Percentiles rank a stretch among this genome's conserved stretches.
Conservation (phyloP, 352 stramenopile species). For the Phytophthora brassicae region DNA sequence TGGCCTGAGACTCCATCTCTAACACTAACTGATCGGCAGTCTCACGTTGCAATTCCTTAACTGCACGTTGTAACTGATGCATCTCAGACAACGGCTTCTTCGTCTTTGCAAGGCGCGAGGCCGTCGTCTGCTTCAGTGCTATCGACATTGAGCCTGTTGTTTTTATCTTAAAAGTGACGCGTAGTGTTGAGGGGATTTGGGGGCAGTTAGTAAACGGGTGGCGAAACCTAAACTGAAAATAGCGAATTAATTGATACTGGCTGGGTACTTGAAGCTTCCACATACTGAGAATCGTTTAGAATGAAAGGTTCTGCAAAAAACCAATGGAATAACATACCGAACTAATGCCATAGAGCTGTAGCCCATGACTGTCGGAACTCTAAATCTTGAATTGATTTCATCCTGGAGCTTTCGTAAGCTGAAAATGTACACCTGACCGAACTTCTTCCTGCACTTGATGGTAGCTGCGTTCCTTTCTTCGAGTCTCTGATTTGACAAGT, state of each 20-base stretch:
- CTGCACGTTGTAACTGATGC: constrained; percentile 76
- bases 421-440: constrained; percentile 25
- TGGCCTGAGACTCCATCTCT: constrained; percentile 80
- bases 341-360: constrained; percentile 6
- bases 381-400: constrained; percentile 23
- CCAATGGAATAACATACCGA: constrained; percentile 11
- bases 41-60: constrained; percentile 77
- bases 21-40: constrained; percentile 72
- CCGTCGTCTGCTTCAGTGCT: constrained; percentile 52
- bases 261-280: constrained; percentile 1
- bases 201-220: constrained; percentile 25
- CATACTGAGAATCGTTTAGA: constrained; percentile 9
- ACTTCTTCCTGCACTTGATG: constrained; percentile 18
- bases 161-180: constrained; percentile 22
- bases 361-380: constrained; percentile 3
- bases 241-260: constrained; percentile 9
- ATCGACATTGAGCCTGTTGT: constrained; percentile 36
- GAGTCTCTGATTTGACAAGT: constrained; percentile 21
- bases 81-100: constrained; percentile 84
- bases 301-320: neutral
- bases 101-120: constrained; percentile 64
- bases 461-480: constrained; percentile 15
- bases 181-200: constrained; percentile 18
- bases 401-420: constrained; percentile 12
- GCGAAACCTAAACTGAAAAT: constrained; percentile 10